Base-by-base conservation (phyloP, 331 rosid genomes). In the Saraca asoca region DNA sequence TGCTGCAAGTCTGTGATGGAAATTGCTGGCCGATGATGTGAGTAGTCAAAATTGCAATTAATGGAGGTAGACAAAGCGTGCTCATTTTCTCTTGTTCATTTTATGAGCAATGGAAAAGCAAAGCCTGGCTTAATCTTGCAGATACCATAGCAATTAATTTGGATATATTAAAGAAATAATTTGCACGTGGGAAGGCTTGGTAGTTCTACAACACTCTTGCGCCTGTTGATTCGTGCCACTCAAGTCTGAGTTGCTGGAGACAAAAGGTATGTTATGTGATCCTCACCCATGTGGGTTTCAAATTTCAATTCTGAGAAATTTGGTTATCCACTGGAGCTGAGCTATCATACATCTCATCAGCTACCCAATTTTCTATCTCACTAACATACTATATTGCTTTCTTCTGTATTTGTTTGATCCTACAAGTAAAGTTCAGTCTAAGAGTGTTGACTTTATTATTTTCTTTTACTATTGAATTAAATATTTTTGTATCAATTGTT, bases 221-320 rank as follows among this genome's bases (percentile, higher is more conserved):
- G 63, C 72, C 79, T 81, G 85, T 65, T 84, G 81, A 73, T 72
- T 78, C 75, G 85, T 84, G 88, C 78, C 79, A 67, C 52, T 62
- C 66, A 71, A 73, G 83, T 17, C 33, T 66, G 51, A 71, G 78
- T 69, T 69, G 79, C 69, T 74, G 78, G 79, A 50, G 87, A 76
- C 82, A 70, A 75, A 79, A 79, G 81, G 82, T 58, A 75, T 74
- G 81, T 70, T 24, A 44, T 55, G 64, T 70, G 51, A 78, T 68
- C 53, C 59, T 71, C 68, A 66, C 68, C 31, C 70, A 71, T 71
- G 24, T 51, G 39, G 14, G 49, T 6, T 77, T 68, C 58, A 38
- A 70, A 62, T 58, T 64, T 41, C 70, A 51, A 35, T 39, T 68
- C 34, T 75, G 5, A 52, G 48, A 75, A 68, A 46, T 53, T 53